phyloP scores from a whole-genome alignment of 2,329 filamentous ascomycete species.

The Aspergillus ibericus region DNA sequence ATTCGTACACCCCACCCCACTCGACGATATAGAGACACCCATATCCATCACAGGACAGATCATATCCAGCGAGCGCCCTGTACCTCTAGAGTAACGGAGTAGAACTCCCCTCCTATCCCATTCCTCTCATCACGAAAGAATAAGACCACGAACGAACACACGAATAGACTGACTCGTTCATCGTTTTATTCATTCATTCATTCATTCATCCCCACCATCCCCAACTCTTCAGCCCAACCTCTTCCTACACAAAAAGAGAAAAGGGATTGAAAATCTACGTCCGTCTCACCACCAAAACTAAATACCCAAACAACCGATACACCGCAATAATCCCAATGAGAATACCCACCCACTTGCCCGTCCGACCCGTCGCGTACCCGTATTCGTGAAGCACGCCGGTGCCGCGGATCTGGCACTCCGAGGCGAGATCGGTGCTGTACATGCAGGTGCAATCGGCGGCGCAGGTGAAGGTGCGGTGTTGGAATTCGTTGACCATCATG shows the following conservation, averaged over 20 bases:
- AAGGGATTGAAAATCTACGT: neutral
- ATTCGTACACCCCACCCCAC: no score
- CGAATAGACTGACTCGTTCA: no score
- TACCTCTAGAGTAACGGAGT: no score
- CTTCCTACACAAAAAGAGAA: neutral
- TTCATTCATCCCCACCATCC: neutral
- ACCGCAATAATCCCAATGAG: slow-evolving; percentile 73
- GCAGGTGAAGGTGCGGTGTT: slow-evolving; percentile 63
- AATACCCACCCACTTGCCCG: slow-evolving; percentile 72
- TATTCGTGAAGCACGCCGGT: slow-evolving; percentile 69
- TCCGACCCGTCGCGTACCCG: slow-evolving; percentile 64
- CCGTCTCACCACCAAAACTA: slow-evolving; percentile 49
- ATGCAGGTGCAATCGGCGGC: slow-evolving; percentile 64
- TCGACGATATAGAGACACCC: no score
- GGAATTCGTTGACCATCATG: slow-evolving; percentile 92
- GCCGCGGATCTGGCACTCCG: slow-evolving; percentile 69
- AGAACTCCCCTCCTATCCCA: no score
- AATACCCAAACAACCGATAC: slow-evolving; percentile 69
- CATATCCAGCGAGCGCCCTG: no score
- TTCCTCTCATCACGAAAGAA: no score
- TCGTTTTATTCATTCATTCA: no score
- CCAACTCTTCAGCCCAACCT: neutral
- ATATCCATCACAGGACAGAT: no score
- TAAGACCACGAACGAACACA: no score
- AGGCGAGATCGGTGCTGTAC: slow-evolving; percentile 63